These are phyloP conservation scores for Ganoderma meredithae DNA, from an alignment of 1,284 basidiomycete species.

Conservation along the genomic window DNA sequence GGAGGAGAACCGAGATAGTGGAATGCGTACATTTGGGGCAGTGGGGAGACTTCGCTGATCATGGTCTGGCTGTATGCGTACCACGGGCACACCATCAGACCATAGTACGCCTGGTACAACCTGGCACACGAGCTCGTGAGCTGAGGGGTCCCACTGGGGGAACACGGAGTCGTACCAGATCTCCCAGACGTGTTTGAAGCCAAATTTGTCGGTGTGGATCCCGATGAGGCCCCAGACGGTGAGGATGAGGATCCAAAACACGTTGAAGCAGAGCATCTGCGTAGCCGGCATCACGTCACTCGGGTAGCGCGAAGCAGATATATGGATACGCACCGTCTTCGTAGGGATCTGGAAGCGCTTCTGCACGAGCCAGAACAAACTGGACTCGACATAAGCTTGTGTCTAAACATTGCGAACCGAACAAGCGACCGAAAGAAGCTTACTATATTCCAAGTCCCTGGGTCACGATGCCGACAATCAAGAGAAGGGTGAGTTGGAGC, in stretches of 20 bases:
- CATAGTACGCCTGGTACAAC: conserved; percentile 78
- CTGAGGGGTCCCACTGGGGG: neutral
- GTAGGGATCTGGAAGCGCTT: conserved; percentile 76
- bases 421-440: conserved; percentile 33
- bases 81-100: conserved; percentile 84
- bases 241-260: conserved; percentile 75
- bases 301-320: neutral
- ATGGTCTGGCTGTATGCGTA: conserved; percentile 87
- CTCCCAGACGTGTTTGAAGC: conserved; percentile 86
- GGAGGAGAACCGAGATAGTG: neutral
- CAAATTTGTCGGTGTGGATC: conserved; percentile 76
- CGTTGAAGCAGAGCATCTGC: conserved; percentile 77
- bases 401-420: neutral
- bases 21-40: conserved; percentile 67
- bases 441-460: conserved; percentile 82
- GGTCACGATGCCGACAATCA: conserved; percentile 80
- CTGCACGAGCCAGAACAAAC: conserved; percentile 81
- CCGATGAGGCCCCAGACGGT: conserved; percentile 83
- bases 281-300: conserved; percentile 15
- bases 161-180: conserved; percentile 59
- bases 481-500: conserved; percentile 69
- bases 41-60: conserved; percentile 84
- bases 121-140: conserved; percentile 40
- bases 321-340: conserved; percentile 57
- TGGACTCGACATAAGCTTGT: conserved; percentile 37